Conservation (phyloP, 2,329 filamentous ascomycete species). For the Apiospora malaysiana region DNA sequence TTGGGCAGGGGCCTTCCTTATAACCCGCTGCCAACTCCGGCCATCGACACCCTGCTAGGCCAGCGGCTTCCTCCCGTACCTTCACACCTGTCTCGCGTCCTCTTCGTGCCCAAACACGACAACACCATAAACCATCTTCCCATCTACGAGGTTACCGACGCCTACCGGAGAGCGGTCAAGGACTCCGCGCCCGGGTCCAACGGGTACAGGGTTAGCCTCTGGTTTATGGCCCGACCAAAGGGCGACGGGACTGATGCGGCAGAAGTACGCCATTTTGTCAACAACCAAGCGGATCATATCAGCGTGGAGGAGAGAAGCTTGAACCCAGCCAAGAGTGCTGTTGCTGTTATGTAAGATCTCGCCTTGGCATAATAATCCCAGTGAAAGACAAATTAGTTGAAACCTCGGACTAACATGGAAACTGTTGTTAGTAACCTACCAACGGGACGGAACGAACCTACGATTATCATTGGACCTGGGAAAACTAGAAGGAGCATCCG, state of each 20-base stretch:
- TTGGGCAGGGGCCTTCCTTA: background rate
- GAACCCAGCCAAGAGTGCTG: too few species aligned
- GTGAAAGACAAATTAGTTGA: too few species aligned
- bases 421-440: background rate
- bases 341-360: background rate
- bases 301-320: slow-evolving; percentile 8
- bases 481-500: background rate
- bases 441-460: background rate
- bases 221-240: slow-evolving; percentile 25
- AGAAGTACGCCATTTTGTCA: slow-evolving; percentile 27
- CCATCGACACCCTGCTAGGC: background rate
- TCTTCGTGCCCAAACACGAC: slow-evolving; percentile 26
- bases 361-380: too few species aligned
- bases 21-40: background rate
- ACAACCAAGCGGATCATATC: slow-evolving; percentile 20
- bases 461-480: background rate
- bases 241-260: slow-evolving; percentile 26
- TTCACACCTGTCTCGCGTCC: slow-evolving; percentile 25
- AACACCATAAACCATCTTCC: slow-evolving; percentile 25
- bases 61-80: slow-evolving; percentile 17
- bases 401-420: background rate
- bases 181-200: slow-evolving; percentile 24
- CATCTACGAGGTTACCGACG: slow-evolving; percentile 26
- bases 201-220: slow-evolving; percentile 26
- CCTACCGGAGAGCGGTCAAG: slow-evolving; percentile 23